phyloP scores from a whole-genome alignment of 352 stramenopile genomes.

The Nothophytophthora sp. region DNA sequence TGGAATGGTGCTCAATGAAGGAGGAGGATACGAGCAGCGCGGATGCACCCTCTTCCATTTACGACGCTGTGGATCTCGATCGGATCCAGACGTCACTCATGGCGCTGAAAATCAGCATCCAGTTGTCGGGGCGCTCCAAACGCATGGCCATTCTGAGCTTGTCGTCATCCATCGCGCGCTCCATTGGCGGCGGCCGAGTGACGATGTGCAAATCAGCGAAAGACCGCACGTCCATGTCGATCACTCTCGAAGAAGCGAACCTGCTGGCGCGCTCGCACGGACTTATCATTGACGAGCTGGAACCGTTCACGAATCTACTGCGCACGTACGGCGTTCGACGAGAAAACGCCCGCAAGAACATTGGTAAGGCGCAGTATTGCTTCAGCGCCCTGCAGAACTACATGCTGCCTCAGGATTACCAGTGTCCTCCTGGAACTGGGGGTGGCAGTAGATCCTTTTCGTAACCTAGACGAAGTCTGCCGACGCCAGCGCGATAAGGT shows the following conservation, averaged over 20 bases:
- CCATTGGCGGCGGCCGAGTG: conserved; percentile 88
- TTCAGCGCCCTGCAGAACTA: conserved; percentile 86
- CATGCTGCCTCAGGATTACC: conserved; percentile 74
- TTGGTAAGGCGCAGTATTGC: conserved; percentile 83
- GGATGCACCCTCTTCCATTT: conserved; percentile 17
- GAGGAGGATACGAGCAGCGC: conserved; percentile 17
- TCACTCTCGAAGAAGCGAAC: conserved; percentile 93
- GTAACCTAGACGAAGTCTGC: too few relatives aligned
- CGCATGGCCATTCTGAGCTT: conserved; percentile 82
- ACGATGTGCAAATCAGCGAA: conserved; percentile 98
- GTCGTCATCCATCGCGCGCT: conserved; percentile 69
- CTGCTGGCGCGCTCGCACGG: conserved; percentile 61
- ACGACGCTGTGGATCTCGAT: conserved; percentile 27
- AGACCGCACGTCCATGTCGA: conserved; percentile 97
- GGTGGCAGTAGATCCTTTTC: conserved; percentile 65
- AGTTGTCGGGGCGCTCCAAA: conserved; percentile 60
- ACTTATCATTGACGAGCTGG: conserved; percentile 48
- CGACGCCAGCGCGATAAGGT: too few relatives aligned
- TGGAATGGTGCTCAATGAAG: conserved; percentile 40
- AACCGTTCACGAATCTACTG: conserved; percentile 64
- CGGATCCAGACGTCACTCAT: conserved; percentile 35
- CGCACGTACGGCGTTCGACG: conserved; percentile 79
- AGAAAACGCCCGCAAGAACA: conserved; percentile 89
- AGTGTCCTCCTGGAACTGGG: conserved; percentile 82
- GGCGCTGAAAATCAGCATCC: conserved; percentile 41